Evolutionary conservation across 768 basidiomycete genomes (phyloP).

Genomic region (Pholiota conissans): DNA sequence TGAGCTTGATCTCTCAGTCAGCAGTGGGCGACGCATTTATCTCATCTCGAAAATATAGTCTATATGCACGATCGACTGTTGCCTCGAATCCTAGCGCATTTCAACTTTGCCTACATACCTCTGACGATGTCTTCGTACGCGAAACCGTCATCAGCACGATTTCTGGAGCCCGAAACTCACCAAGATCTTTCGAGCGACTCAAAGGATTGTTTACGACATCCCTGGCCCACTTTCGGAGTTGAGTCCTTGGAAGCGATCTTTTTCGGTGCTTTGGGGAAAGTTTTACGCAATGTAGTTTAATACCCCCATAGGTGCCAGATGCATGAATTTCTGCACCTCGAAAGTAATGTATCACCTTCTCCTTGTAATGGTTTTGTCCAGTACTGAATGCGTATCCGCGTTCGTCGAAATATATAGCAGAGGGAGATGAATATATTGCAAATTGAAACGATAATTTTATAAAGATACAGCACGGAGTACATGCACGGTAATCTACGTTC

Average conservation of each 20-base stretch:
- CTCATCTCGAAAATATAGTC: conserved; percentile 34
- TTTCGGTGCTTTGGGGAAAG: conserved; percentile 24
- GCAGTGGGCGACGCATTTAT: background rate
- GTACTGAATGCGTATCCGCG: no score
- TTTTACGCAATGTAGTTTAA: no score
- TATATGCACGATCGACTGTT: conserved; percentile 50
- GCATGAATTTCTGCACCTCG: no score
- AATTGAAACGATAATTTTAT: no score
- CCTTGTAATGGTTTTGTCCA: no score
- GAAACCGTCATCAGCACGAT: conserved; percentile 8
- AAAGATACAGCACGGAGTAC: no score
- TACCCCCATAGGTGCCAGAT: no score
- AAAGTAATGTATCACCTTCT: no score
- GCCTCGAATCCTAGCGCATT: conserved; percentile 36
- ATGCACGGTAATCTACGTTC: no score
- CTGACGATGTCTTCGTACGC: conserved; percentile 17
- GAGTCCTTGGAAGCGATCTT: conserved; percentile 26
- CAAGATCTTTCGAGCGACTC: background rate
- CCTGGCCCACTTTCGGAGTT: conserved; percentile 22
- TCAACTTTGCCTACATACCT: conserved; percentile 43
- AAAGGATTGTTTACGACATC: conserved; percentile 38
- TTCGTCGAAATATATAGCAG: no score
- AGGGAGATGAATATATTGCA: no score
- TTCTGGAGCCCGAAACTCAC: background rate
- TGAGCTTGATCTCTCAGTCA: background rate